Conservation (phyloP, 371 early-diverging fungal genomes). For the Mortierella sp. region DNA sequence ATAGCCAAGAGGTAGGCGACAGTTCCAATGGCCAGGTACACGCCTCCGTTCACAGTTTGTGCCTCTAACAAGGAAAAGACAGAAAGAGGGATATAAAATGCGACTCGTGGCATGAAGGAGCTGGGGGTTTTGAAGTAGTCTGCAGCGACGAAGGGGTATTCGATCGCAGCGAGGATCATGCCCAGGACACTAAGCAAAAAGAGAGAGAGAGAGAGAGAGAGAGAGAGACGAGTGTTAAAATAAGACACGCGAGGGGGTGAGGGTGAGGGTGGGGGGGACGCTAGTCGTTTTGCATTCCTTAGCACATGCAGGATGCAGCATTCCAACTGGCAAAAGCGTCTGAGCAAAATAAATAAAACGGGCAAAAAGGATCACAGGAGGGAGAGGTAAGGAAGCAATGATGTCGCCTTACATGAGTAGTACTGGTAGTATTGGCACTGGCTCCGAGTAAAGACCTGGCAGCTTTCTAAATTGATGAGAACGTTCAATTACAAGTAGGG, state of each 20-base stretch:
- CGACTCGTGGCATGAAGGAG: slow-evolving; percentile 33
- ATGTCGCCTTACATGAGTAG: slow-evolving; percentile 34
- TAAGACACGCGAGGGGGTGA: too few species aligned
- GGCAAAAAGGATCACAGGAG: neutral
- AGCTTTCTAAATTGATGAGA: slow-evolving; percentile 23
- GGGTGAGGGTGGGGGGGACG: too few species aligned
- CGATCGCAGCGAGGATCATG: slow-evolving; percentile 25
- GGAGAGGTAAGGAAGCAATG: neutral
- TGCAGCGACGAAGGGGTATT: slow-evolving; percentile 30
- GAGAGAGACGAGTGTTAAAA: neutral
- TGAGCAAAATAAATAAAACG: neutral
- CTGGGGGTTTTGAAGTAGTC: slow-evolving; percentile 28
- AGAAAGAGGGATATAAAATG: slow-evolving; percentile 36
- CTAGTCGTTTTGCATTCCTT: too few species aligned
- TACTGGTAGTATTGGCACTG: slow-evolving; percentile 36
- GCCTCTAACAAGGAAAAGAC: slow-evolving; percentile 35
- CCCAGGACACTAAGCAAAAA: slow-evolving; percentile 28
- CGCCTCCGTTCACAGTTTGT: slow-evolving; percentile 43
- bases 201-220: neutral
- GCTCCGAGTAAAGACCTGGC: slow-evolving; percentile 20
- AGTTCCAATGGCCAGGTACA: slow-evolving; percentile 43
- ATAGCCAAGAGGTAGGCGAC: slow-evolving; percentile 45
- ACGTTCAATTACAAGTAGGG: neutral
- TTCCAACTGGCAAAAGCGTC: too few species aligned
- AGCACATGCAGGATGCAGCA: too few species aligned